A percentile compares a stretch with the other conserved stretches of the same genome.
Conservation (phyloP, 164 flowering plant genomes). For the Magnolia sinica region DNA sequence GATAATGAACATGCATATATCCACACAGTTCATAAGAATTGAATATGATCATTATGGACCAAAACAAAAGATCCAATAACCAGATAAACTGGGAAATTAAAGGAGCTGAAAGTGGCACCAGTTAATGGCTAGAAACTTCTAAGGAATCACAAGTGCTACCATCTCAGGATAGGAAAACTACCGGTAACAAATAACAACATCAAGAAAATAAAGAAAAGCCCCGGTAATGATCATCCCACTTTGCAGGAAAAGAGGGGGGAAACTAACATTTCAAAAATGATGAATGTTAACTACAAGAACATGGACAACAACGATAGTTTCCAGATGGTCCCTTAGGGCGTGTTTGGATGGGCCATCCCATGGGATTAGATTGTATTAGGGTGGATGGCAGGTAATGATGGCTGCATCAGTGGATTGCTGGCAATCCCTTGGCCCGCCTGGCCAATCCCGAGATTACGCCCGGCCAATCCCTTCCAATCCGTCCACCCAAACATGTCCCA, state of each 20-base stretch:
- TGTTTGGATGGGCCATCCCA: no score
- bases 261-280: background rate
- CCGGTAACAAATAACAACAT: no score
- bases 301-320: no score
- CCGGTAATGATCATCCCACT: background rate
- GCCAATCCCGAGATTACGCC: no score
- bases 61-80: background rate
- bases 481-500: no score
- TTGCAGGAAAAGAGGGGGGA: background rate
- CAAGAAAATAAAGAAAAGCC: background rate
- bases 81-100: background rate
- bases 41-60: background rate
- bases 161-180: background rate
- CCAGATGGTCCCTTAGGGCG: background rate
- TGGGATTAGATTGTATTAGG: no score
- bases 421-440: no score
- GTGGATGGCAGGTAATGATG: no score
- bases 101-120: background rate
- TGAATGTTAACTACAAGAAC: background rate
- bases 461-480: no score
- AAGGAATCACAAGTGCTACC: background rate
- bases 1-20: background rate
- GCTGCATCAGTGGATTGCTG: no score
- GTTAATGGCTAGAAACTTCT: background rate
- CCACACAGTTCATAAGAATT: background rate